Percentiles rank a stretch among this genome's conserved stretches.
Evolutionary conservation across 1,284 basidiomycete species (phyloP).

Genomic region (Ustilago loliicola): DNA sequence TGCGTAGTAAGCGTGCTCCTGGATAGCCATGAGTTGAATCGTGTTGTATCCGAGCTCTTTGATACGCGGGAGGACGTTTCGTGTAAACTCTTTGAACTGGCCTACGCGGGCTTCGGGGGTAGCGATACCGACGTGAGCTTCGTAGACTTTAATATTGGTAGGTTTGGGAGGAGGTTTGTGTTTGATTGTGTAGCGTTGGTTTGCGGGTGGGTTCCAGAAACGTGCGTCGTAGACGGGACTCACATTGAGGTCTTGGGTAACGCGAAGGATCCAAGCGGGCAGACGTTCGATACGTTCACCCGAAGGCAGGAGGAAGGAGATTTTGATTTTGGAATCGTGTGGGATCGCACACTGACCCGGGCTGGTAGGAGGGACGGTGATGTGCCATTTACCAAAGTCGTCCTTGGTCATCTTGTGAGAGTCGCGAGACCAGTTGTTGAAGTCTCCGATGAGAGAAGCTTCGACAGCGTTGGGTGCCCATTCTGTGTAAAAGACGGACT

Average conservation of each 20-base stretch:
- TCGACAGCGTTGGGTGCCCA: slow-evolving; percentile 92
- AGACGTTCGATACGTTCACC: slow-evolving; percentile 89
- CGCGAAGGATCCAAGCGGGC: slow-evolving; percentile 92
- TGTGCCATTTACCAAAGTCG: slow-evolving; percentile 92
- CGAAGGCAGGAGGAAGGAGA: slow-evolving; percentile 76
- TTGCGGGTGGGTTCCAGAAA: slow-evolving; percentile 94
- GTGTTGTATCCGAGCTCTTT: slow-evolving; percentile 92
- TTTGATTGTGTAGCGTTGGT: slow-evolving; percentile 84
- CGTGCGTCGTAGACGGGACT: slow-evolving; percentile 94
- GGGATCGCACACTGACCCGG: slow-evolving; percentile 80
- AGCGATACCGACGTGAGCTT: slow-evolving; percentile 98
- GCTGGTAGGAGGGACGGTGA: slow-evolving; percentile 79
- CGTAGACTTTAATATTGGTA: slow-evolving; percentile 85
- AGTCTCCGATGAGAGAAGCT: slow-evolving; percentile 91
- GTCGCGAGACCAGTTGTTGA: slow-evolving; percentile 90
- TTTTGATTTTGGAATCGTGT: slow-evolving; percentile 92
- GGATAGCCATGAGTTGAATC: slow-evolving; percentile 86
- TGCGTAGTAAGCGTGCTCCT: slow-evolving; percentile 99
- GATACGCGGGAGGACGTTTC: slow-evolving; percentile 86
- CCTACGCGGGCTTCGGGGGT: slow-evolving; percentile 88
- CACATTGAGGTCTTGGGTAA: slow-evolving; percentile 90
- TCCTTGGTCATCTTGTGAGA: slow-evolving; percentile 85
- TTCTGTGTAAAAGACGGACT: slow-evolving; percentile 86
- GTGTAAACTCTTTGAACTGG: slow-evolving; percentile 92
- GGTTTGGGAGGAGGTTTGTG: slow-evolving; percentile 80